These are phyloP conservation scores for Trichoderma hamatum DNA, from an alignment of 2,329 filamentous ascomycete species.

Conservation along the genomic window DNA sequence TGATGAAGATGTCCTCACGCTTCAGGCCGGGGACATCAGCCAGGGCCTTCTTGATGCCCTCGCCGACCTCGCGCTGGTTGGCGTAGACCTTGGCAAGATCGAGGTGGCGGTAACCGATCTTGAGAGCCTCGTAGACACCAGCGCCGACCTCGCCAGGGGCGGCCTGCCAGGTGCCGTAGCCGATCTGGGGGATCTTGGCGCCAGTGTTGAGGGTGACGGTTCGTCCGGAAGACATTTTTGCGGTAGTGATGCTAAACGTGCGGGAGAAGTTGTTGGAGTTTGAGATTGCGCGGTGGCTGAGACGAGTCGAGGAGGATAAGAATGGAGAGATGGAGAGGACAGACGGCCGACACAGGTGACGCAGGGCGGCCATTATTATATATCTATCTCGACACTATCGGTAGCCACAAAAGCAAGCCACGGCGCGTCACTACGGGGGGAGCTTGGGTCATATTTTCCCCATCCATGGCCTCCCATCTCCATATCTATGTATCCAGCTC, in stretches of 20 bases:
- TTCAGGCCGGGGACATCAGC: conserved; percentile 54
- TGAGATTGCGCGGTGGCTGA: neutral
- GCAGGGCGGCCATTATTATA: conserved; percentile 21
- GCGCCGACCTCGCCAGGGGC: conserved; percentile 64
- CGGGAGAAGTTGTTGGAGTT: neutral
- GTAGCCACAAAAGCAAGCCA: neutral
- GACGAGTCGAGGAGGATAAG: conserved; percentile 5
- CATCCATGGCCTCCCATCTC: neutral
- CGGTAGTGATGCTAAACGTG: conserved; percentile 14
- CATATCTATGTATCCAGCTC: neutral
- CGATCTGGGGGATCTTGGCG: conserved; percentile 64
- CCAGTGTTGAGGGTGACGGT: conserved; percentile 65
- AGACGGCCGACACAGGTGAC: conserved; percentile 2
- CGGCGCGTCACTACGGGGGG: neutral
- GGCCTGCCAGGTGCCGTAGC: conserved; percentile 69
- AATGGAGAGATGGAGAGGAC: conserved; percentile 16
- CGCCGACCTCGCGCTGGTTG: conserved; percentile 64
- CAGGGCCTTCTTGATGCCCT: conserved; percentile 55
- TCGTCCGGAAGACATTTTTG: conserved; percentile 58
- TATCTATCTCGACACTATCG: neutral
- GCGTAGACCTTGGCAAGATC: conserved; percentile 59
- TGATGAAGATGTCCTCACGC: conserved; percentile 52
- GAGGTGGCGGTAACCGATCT: conserved; percentile 66
- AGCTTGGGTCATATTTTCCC: conserved; percentile 20
- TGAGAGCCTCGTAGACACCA: conserved; percentile 66